phyloP scores from a whole-genome alignment of 345 rosid species.

The Brassica incana region DNA sequence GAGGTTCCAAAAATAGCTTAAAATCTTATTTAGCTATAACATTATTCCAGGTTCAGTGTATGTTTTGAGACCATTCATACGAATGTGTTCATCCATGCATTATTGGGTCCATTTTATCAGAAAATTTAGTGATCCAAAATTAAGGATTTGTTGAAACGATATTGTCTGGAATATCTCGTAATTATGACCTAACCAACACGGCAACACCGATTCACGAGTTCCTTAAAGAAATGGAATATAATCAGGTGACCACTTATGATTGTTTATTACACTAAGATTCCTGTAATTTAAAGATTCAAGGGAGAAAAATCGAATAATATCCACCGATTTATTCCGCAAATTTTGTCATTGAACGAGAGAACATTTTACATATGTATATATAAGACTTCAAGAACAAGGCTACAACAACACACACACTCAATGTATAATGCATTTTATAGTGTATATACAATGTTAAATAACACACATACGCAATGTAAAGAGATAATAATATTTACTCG shows the following conservation, averaged over 20 bases:
- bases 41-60: constrained; percentile 25
- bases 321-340: constrained; percentile 1
- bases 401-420: too few species aligned
- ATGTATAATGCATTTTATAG: too few species aligned
- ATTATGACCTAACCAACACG: constrained; percentile 15
- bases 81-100: constrained; percentile 22
- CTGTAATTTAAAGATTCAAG: neutral
- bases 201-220: constrained; percentile 9
- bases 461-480: too few species aligned
- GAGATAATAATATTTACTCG: too few species aligned
- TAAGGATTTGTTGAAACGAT: constrained; percentile 35
- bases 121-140: constrained; percentile 31
- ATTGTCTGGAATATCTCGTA: constrained; percentile 38
- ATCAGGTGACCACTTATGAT: constrained; percentile 29
- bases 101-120: neutral
- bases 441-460: too few species aligned
- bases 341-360: too few species aligned
- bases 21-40: neutral
- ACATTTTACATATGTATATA: too few species aligned
- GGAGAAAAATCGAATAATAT: neutral
- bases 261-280: constrained; percentile 21
- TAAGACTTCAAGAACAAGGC: too few species aligned
- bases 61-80: constrained; percentile 31
- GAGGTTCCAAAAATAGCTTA: neutral
- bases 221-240: neutral